Percentiles rank a stretch among this genome's conserved stretches.
These are phyloP conservation scores for Quillaja saponaria DNA, from an alignment of 306 rosid species.

Conservation along the genomic window DNA sequence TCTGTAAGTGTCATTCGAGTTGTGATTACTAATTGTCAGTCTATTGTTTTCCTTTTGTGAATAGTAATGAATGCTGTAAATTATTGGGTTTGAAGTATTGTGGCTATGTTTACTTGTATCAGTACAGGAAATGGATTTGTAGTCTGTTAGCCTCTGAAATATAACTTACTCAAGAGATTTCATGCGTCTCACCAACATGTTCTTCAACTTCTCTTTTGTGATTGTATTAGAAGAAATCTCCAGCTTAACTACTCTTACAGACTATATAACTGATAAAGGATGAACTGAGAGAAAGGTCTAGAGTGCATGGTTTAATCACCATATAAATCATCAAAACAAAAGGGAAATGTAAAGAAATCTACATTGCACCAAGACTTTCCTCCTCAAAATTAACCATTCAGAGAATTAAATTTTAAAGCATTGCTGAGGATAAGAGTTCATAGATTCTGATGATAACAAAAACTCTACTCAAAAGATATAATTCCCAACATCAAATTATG, in stretches of 20 bases:
- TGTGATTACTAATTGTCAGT: conserved; percentile 41
- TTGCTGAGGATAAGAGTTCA: no score
- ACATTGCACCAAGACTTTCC: no score
- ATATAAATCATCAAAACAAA: no score
- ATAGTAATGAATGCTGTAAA: conserved; percentile 46
- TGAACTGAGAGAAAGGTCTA: no score
- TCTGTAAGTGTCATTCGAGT: conserved; percentile 27
- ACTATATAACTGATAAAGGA: no score
- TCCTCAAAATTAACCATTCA: no score
- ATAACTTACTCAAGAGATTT: conserved; percentile 18
- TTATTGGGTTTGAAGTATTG: conserved; percentile 39
- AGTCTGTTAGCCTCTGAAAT: conserved; percentile 36
- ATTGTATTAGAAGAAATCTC: conserved; percentile 9
- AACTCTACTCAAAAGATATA: no score
- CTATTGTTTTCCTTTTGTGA: conserved; percentile 52
- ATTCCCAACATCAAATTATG: no score
- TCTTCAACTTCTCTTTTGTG: conserved; percentile 1
- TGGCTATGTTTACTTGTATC: conserved; percentile 30
- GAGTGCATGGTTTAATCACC: no score
- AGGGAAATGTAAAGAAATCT: no score
- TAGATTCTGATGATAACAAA: no score
- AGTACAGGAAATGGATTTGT: conserved; percentile 34
- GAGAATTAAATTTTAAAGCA: no score
- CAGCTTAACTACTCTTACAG: not conserved
- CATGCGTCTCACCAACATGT: not conserved